Percentiles rank a stretch among this genome's conserved stretches.
Evolutionary conservation across 176 grass and related monocot species (phyloP).

Genomic region (barley (Hordeum vulgare)): MorexV3_pseudomolecules_assembly NC_058522.1:107671545-107672044

Average conservation of each 20-base stretch:
- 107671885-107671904: constrained; percentile 19
- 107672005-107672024: constrained; percentile 52
- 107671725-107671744: neutral
- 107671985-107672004: constrained; percentile 55
- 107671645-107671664: constrained; percentile 53
- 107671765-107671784: constrained; percentile 42
- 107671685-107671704: neutral
- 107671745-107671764: constrained; percentile 15
- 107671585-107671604: neutral
- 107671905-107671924: constrained; percentile 41
- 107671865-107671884: constrained; percentile 33
- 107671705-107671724: neutral
- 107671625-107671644: constrained; percentile 47
- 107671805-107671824: constrained; percentile 87
- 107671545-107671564: constrained; percentile 25
- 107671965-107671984: constrained; percentile 27
- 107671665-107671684: constrained; percentile 35
- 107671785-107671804: constrained; percentile 47
- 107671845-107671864: constrained; percentile 10
- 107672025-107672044: neutral
- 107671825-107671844: constrained; percentile 82
- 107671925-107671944: constrained; percentile 75
- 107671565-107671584: neutral
- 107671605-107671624: constrained; percentile 8
- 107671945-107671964: constrained; percentile 14